Conservation (phyloP, 768 basidiomycete species). For the Mycena rebaudengoi region DNA sequence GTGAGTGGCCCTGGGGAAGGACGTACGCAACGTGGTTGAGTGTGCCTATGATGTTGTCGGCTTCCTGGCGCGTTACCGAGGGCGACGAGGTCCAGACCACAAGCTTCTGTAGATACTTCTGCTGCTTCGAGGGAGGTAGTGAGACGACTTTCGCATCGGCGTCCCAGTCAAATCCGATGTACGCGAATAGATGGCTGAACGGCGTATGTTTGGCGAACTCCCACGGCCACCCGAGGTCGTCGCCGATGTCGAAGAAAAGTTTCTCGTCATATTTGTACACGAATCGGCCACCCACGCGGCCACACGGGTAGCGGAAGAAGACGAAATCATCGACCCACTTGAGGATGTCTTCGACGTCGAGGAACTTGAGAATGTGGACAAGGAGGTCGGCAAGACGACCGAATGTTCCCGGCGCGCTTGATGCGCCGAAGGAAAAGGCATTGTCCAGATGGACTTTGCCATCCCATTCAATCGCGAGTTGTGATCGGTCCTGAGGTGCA, state of each 20-base stretch:
- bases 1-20: not conserved
- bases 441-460: constrained; percentile 23
- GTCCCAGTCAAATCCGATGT: constrained; percentile 32
- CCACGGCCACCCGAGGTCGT: constrained; percentile 31
- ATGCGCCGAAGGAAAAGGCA: constrained; percentile 19
- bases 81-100: not conserved
- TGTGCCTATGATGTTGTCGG: constrained; percentile 18
- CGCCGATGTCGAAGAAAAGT: constrained; percentile 21
- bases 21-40: constrained; percentile 25
- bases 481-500: constrained; percentile 1
- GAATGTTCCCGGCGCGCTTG: constrained; percentile 24
- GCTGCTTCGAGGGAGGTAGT: constrained; percentile 21
- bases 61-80: not conserved
- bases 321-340: constrained; percentile 37
- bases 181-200: constrained; percentile 21
- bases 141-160: constrained; percentile 13
- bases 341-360: constrained; percentile 11
- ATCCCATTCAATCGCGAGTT: not conserved
- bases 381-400: constrained; percentile 27
- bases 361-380: constrained; percentile 5
- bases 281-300: not conserved
- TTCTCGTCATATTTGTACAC: constrained; percentile 20
- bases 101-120: constrained; percentile 21
- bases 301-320: constrained; percentile 24
- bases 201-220: constrained; percentile 12